Conservation (phyloP, 306 rosid species). For the Benincasa hispida region DNA sequence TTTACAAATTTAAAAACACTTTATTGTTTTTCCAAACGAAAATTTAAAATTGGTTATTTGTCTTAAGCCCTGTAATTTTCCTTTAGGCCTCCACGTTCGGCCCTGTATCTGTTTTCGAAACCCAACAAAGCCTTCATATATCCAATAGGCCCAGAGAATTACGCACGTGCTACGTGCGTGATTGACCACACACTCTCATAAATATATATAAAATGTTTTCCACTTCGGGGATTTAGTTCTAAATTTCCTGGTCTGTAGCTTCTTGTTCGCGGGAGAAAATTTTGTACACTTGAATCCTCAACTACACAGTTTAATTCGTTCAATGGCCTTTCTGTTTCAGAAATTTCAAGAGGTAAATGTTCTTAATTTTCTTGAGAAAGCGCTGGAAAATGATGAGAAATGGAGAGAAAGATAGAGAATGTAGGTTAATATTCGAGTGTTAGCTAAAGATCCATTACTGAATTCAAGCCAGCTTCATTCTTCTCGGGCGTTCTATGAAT, state of each 20-base stretch:
- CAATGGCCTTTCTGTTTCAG: conserved; percentile 67
- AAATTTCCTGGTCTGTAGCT: not conserved
- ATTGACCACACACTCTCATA: not conserved
- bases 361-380: not conserved
- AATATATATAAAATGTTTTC: not conserved
- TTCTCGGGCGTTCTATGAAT: not conserved
- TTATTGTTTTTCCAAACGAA: too few species aligned
- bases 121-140: not conserved
- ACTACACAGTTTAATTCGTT: not conserved
- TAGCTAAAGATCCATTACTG: not conserved
- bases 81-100: not conserved
- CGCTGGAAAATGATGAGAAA: not conserved
- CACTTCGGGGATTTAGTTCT: too few species aligned
- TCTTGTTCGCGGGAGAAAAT: conserved; percentile 1
- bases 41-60: too few species aligned
- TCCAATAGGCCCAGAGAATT: not conserved
- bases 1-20: too few species aligned
- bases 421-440: not conserved
- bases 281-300: not conserved
- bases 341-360: conserved; percentile 69
- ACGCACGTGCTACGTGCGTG: not conserved
- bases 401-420: not conserved
- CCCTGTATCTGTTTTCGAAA: not conserved
- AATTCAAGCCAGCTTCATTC: not conserved
- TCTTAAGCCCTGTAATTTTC: too few species aligned